Percentiles rank a stretch among this genome's conserved stretches.
Evolutionary conservation across 2,329 filamentous ascomycete genomes (phyloP).

Genomic region (Aspergillus jensenii): DNA sequence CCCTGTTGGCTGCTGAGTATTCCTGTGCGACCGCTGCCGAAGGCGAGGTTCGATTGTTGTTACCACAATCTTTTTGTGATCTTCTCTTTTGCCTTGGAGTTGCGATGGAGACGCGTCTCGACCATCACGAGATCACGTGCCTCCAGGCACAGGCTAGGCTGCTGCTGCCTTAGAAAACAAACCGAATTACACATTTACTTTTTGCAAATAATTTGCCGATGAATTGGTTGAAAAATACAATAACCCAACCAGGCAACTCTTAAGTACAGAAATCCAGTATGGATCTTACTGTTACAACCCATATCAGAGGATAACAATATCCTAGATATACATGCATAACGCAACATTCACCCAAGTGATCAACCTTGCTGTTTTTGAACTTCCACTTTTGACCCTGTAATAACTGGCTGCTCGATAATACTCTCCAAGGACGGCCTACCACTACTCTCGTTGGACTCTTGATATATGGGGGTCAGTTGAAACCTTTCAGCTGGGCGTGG

Average conservation of each 20-base stretch:
- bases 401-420: not conserved
- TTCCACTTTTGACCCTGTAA: not conserved
- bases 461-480: conserved; percentile 21
- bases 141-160: conserved; percentile 2
- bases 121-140: conserved; percentile 40
- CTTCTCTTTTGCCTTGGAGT: not conserved
- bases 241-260: not conserved
- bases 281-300: conserved; percentile 2
- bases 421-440: not conserved
- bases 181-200: not conserved
- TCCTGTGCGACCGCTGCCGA: not conserved
- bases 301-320: conserved; percentile 12
- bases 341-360: not conserved
- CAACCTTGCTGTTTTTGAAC: not conserved
- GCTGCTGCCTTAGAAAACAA: conserved; percentile 10
- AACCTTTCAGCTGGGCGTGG: conserved; percentile 23
- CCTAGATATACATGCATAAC: conserved; percentile 10
- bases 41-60: conserved; percentile 11
- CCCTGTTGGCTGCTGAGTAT: not conserved
- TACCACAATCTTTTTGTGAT: conserved; percentile 23
- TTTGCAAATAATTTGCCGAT: not conserved
- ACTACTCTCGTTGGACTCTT: conserved; percentile 9
- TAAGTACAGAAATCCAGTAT: not conserved
- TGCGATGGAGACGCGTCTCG: conserved; percentile 31
- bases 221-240: not conserved